A percentile compares a stretch with the other conserved stretches of the same genome.
phyloP scores from a whole-genome alignment of 2,329 filamentous ascomycete species.

The Microdochium paspali region DNA sequence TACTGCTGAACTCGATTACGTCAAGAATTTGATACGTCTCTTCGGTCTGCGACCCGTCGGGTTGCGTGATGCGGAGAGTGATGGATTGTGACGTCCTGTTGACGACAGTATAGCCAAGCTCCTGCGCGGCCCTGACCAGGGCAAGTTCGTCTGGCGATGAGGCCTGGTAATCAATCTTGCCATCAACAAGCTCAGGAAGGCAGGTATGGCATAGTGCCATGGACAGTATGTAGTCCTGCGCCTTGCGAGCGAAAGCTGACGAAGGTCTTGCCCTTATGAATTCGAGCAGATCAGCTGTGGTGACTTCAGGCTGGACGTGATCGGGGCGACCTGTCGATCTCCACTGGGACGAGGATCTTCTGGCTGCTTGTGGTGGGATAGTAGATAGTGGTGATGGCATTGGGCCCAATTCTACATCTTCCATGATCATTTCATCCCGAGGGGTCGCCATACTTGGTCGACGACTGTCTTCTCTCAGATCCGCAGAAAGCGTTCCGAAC shows the following conservation, averaged over 20 bases:
- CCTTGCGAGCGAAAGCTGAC: constrained; percentile 68
- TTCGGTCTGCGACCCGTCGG: constrained; percentile 28
- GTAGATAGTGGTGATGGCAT: constrained; percentile 8
- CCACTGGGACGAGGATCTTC: constrained; percentile 22
- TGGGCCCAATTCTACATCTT: constrained; percentile 4
- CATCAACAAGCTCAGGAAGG: constrained; percentile 68
- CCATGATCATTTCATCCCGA: neutral
- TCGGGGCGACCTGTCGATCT: constrained; percentile 19
- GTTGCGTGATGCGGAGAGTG: constrained; percentile 33
- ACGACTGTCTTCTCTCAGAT: neutral
- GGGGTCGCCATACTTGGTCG: neutral
- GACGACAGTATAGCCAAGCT: constrained; percentile 71
- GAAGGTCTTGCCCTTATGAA: constrained; percentile 69
- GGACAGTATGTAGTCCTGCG: constrained; percentile 72
- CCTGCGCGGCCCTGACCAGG: constrained; percentile 73
- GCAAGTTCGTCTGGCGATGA: constrained; percentile 87
- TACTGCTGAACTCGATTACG: constrained; percentile 84
- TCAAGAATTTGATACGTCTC: constrained; percentile 74
- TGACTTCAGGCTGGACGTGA: constrained; percentile 43
- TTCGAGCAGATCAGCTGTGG: constrained; percentile 65
- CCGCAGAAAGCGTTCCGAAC: neutral
- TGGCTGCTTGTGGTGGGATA: constrained; percentile 7
- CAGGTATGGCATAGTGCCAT: constrained; percentile 88
- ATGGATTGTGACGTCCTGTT: constrained; percentile 66
- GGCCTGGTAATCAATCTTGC: constrained; percentile 71